Evolutionary conservation across 1,284 basidiomycete genomes (phyloP).

Genomic region (Chiua sp.): DNA sequence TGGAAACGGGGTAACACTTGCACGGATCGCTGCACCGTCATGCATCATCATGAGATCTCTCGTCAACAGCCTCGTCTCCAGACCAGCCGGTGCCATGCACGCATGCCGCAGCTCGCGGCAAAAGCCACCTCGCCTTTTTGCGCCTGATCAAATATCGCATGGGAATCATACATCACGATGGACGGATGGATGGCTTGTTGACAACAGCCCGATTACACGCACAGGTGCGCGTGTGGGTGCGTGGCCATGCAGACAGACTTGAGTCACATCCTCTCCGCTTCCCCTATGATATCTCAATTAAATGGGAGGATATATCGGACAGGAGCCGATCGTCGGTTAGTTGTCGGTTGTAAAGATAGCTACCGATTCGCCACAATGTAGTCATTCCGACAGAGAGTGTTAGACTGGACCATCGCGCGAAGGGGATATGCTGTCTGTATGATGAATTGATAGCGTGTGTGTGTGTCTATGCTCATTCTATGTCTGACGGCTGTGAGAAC

Average conservation of each 20-base stretch:
- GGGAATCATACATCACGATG: conserved; percentile 22
- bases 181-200: conserved; percentile 18
- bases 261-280: conserved; percentile 6
- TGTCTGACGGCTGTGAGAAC: conserved; percentile 21
- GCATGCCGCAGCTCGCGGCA: conserved; percentile 25
- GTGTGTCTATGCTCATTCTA: neutral
- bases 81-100: conserved; percentile 17
- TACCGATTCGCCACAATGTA: conserved; percentile 22
- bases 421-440: conserved; percentile 1
- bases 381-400: conserved; percentile 13
- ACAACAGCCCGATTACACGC: conserved; percentile 26
- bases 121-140: conserved; percentile 16
- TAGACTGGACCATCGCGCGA: conserved; percentile 25
- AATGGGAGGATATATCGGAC: conserved; percentile 15
- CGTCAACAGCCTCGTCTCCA: conserved; percentile 14
- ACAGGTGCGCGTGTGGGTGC: neutral
- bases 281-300: conserved; percentile 1
- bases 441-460: conserved; percentile 23
- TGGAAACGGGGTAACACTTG: conserved; percentile 15
- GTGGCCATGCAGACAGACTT: no score
- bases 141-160: conserved; percentile 26
- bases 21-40: conserved; percentile 19
- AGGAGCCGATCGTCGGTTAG: conserved; percentile 26
- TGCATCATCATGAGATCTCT: conserved; percentile 15
- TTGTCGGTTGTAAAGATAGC: conserved; percentile 27